phyloP scores from a whole-genome alignment of 176 grass and related monocot species.

The Paspalum notatum region DNA sequence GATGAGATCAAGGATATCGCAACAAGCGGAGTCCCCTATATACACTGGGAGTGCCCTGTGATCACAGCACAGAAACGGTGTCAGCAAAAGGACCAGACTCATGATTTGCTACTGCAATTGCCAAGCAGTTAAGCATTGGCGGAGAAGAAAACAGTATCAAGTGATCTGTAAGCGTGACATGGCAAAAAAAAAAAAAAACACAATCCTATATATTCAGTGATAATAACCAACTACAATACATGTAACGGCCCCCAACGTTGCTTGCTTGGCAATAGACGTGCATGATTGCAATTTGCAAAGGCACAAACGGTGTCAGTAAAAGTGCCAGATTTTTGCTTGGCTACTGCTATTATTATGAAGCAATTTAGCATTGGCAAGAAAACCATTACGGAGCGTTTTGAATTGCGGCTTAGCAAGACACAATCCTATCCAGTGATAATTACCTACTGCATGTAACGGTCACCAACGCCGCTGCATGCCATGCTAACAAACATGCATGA shows the following conservation, averaged over 20 bases:
- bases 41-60: constrained; percentile 58
- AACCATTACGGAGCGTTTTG: neutral
- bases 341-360: neutral
- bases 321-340: neutral
- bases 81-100: constrained; percentile 1
- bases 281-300: too few relatives aligned
- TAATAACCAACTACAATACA: too few relatives aligned
- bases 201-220: neutral
- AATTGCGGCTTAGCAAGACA: neutral
- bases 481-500: neutral
- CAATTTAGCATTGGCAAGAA: neutral
- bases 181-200: too few relatives aligned
- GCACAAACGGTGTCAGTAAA: too few relatives aligned
- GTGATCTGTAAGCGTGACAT: too few relatives aligned
- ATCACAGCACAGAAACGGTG: neutral
- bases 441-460: neutral
- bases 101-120: neutral
- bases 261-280: too few relatives aligned
- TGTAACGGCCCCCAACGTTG: too few relatives aligned
- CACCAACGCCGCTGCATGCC: neutral
- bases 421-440: neutral
- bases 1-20: constrained; percentile 76
- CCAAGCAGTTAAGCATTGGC: neutral
- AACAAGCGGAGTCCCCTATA: constrained; percentile 51
- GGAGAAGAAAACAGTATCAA: neutral